Conservation (phyloP, 2,329 filamentous ascomycete genomes). For the Septoria linicola region DNA sequence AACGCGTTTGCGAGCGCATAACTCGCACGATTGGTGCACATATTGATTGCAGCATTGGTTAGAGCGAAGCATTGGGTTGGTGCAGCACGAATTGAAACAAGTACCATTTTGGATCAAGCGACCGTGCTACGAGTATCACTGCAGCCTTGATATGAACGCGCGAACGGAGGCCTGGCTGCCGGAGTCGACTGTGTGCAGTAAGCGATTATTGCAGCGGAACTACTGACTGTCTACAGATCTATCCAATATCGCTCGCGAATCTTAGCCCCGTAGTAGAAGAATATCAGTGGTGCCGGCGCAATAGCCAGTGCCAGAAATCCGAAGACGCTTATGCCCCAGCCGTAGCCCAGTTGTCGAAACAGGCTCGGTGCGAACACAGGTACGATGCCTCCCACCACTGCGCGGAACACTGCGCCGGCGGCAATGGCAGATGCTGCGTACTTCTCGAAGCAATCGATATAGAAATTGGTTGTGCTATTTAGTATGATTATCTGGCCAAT, state of each 20-base stretch:
- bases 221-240: constrained; percentile 29
- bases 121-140: too few species aligned
- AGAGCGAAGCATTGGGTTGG: too few species aligned
- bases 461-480: constrained; percentile 56
- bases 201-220: too few species aligned
- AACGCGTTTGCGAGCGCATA: constrained; percentile 5
- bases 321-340: constrained; percentile 53
- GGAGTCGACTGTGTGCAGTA: too few species aligned
- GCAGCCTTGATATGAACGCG: too few species aligned
- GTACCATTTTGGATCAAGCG: too few species aligned
- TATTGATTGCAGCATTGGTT: too few species aligned
- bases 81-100: too few species aligned
- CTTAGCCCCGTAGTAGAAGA: constrained; percentile 49
- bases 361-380: constrained; percentile 48
- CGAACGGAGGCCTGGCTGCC: too few species aligned
- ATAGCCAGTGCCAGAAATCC: constrained; percentile 48
- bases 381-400: constrained; percentile 48
- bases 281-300: constrained; percentile 51
- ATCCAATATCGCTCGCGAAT: constrained; percentile 49
- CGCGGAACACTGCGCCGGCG: constrained; percentile 50
- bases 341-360: constrained; percentile 48
- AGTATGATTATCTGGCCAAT: constrained; percentile 52
- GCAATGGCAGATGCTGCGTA: constrained; percentile 53
- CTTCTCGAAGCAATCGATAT: constrained; percentile 53
- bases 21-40: too few species aligned